These are phyloP conservation scores for Phialophora chinensis DNA, from an alignment of 2,329 filamentous ascomycete species.

Conservation along the genomic window DNA sequence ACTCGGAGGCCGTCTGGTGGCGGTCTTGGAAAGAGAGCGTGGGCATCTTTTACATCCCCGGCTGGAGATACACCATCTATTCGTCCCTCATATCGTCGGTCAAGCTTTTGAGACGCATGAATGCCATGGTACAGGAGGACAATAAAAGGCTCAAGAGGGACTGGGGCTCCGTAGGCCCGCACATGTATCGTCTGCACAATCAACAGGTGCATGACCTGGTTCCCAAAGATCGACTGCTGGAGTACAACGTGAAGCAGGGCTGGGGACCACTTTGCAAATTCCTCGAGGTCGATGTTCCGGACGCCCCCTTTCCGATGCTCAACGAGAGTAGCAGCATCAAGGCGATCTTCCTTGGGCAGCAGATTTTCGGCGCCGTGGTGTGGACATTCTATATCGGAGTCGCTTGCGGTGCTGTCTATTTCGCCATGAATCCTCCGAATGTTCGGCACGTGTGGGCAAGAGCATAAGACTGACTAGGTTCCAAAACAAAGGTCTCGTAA, in stretches of 20 bases:
- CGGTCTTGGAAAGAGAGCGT: conserved; percentile 4
- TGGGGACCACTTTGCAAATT: conserved; percentile 8
- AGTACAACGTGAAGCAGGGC: conserved; percentile 11
- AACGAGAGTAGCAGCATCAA: conserved; percentile 10
- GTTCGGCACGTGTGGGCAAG: background rate
- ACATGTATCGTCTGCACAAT: conserved; percentile 3
- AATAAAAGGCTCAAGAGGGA: background rate
- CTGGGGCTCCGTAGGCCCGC: background rate
- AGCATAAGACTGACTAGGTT: background rate
- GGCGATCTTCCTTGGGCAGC: background rate
- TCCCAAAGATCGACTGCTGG: conserved; percentile 1
- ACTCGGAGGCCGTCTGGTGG: conserved; percentile 11
- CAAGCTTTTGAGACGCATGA: conserved; percentile 5
- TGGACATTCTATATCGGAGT: conserved; percentile 3
- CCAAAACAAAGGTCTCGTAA: background rate
- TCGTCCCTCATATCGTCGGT: conserved; percentile 6
- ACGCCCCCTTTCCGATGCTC: conserved; percentile 1
- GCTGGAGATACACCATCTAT: conserved; percentile 3
- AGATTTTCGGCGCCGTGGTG: conserved; percentile 1
- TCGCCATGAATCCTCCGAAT: background rate
- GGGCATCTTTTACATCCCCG: background rate
- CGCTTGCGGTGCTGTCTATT: background rate
- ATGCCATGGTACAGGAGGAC: background rate
- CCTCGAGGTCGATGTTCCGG: conserved; percentile 6
- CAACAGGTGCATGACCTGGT: conserved; percentile 9